Evolutionary conservation across 2,329 filamentous ascomycete genomes (phyloP).

Genomic region (Lithohypha guttulata): DNA sequence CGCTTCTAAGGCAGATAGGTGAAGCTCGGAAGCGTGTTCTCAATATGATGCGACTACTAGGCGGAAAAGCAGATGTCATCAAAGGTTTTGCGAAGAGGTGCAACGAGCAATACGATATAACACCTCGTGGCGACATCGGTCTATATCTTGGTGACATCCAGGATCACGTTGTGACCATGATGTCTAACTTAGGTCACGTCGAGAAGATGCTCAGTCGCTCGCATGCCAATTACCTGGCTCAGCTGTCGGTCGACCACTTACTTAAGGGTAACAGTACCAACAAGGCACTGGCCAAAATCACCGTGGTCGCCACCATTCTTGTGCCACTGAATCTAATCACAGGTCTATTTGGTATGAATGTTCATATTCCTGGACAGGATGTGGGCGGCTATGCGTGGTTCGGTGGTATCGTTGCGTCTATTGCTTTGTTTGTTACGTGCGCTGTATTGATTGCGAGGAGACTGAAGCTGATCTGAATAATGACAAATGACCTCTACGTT

Average conservation of each 20-base stretch:
- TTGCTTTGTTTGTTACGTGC: slow-evolving; percentile 31
- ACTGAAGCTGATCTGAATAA: slow-evolving; percentile 13
- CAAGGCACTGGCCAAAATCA: slow-evolving; percentile 86
- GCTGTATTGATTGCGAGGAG: slow-evolving; percentile 31
- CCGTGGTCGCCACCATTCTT: slow-evolving; percentile 84
- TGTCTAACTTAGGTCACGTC: slow-evolving; percentile 88
- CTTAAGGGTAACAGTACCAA: slow-evolving; percentile 81
- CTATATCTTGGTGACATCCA: slow-evolving; percentile 96
- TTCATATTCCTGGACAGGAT: slow-evolving; percentile 34
- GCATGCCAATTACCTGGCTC: slow-evolving; percentile 92
- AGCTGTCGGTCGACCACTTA: slow-evolving; percentile 85
- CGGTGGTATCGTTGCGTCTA: slow-evolving; percentile 39
- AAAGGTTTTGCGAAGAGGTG: slow-evolving; percentile 96
- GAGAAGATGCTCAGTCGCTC: slow-evolving; percentile 94
- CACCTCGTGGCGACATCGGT: slow-evolving; percentile 89
- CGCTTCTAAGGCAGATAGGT: slow-evolving; percentile 79
- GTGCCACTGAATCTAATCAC: slow-evolving; percentile 91
- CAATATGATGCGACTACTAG: slow-evolving; percentile 80
- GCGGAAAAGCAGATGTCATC: slow-evolving; percentile 96
- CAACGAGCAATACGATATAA: slow-evolving; percentile 94
- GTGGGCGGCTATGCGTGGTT: slow-evolving; percentile 34
- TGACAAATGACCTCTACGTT: too few relatives aligned
- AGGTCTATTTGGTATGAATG: slow-evolving; percentile 44
- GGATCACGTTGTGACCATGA: slow-evolving; percentile 98
- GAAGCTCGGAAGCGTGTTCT: slow-evolving; percentile 89